Percentiles rank a stretch among this genome's conserved stretches.
phyloP scores from a whole-genome alignment of 306 rosid genomes.

The Trifolium subterraneum region DNA sequence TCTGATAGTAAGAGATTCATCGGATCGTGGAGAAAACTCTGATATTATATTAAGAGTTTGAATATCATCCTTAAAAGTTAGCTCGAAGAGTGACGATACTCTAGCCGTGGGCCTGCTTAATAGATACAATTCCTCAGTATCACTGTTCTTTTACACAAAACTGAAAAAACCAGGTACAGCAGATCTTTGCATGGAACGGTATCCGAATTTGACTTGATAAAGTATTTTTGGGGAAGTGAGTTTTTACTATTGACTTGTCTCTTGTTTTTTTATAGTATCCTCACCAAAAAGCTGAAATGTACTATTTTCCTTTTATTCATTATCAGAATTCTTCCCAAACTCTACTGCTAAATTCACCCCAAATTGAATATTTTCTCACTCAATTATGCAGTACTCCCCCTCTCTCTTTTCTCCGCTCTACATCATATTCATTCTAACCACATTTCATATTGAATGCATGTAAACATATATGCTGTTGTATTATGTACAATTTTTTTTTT shows the following conservation, averaged over 20 bases:
- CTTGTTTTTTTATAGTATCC: neutral
- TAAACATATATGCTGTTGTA: no score
- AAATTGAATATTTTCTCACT: neutral
- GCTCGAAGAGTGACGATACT: no score
- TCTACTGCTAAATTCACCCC: neutral
- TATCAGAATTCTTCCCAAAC: neutral
- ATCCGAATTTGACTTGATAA: neutral
- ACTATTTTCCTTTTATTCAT: neutral
- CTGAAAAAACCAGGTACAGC: neutral
- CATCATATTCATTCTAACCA: neutral
- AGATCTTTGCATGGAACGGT: neutral
- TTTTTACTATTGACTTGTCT: neutral
- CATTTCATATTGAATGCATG: no score
- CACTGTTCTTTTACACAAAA: neutral
- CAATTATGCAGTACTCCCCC: neutral
- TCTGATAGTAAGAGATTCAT: no score
- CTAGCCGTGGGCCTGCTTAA: neutral
- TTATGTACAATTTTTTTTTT: no score
- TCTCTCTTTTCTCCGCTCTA: neutral
- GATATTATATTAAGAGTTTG: no score
- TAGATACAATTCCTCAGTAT: no score
- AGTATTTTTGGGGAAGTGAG: slow-evolving; percentile 1
- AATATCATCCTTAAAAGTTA: no score
- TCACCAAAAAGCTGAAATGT: neutral
- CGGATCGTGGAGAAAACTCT: no score